A percentile compares a stretch with the other conserved stretches of the same genome.
Conservation (phyloP, 169 alveolate genomes). For the Plasmodium billcollinsi region DNA sequence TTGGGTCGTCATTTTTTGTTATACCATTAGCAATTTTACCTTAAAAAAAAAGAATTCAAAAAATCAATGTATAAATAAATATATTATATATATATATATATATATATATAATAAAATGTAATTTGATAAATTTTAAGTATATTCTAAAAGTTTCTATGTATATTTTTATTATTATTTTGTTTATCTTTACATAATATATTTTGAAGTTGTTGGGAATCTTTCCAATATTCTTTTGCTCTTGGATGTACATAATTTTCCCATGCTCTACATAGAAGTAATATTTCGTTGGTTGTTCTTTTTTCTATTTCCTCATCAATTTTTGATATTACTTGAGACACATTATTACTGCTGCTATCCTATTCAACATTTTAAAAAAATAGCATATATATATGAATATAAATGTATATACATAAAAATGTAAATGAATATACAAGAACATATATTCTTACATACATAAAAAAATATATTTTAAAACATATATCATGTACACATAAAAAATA, state of each 20-base stretch:
- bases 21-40: conserved; percentile 90
- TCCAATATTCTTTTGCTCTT: conserved; percentile 93
- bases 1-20: conserved; percentile 90
- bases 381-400: conserved; percentile 1
- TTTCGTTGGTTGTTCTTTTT: conserved; percentile 91
- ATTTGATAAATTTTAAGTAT: not conserved
- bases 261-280: conserved; percentile 88
- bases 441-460: not conserved
- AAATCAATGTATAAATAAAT: not conserved
- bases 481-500: not conserved
- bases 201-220: conserved; percentile 87
- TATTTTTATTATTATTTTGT: not conserved
- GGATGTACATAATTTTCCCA: conserved; percentile 95
- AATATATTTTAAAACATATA: not conserved
- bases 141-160: not conserved
- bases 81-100: not conserved
- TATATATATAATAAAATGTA: not conserved
- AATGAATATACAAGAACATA: not conserved
- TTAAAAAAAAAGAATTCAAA: conserved; percentile 31
- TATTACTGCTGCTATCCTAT: conserved; percentile 75
- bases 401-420: not conserved
- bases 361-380: conserved; percentile 4
- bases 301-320: conserved; percentile 80
- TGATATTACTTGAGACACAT: conserved; percentile 69
- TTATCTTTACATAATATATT: conserved; percentile 85